Conservation (phyloP, 192 early-diverging fungal genomes). For the Entomortierella beljakovae region DNA sequence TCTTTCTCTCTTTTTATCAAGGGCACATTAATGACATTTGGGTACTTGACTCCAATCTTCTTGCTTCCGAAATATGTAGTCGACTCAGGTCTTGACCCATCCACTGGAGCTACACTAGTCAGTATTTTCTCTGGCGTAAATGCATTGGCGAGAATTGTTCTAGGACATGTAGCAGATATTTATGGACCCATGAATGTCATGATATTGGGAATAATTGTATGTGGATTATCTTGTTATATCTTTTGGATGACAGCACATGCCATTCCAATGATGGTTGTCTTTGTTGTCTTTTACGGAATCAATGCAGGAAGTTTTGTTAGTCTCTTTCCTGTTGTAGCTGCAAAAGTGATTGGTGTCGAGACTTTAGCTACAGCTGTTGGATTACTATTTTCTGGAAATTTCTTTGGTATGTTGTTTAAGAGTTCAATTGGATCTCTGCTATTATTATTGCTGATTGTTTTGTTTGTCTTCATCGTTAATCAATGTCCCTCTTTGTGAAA, state of each 20-base stretch:
- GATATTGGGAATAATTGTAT: constrained; percentile 49
- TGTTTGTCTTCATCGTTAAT: too few relatives aligned
- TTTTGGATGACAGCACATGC: constrained; percentile 59
- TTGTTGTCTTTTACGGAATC: constrained; percentile 58
- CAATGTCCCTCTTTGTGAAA: too few relatives aligned
- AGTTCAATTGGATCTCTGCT: background rate
- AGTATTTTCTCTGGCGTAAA: constrained; percentile 60
- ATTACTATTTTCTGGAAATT: constrained; percentile 54
- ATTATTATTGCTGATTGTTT: too few relatives aligned
- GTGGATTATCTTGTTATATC: constrained; percentile 50
- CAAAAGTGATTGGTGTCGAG: constrained; percentile 55
- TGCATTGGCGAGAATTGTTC: constrained; percentile 55
- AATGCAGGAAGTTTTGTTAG: constrained; percentile 60
- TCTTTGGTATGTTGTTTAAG: constrained; percentile 35
- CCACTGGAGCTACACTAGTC: constrained; percentile 51
- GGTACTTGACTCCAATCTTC: constrained; percentile 49
- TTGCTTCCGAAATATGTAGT: constrained; percentile 42
- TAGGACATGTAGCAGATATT: constrained; percentile 55
- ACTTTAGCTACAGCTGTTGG: constrained; percentile 51
- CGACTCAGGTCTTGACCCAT: constrained; percentile 33
- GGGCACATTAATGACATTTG: constrained; percentile 24
- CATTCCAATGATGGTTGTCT: constrained; percentile 37
- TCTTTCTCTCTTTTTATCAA: background rate
- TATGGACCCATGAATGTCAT: constrained; percentile 56
- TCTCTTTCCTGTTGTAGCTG: constrained; percentile 45